phyloP scores from a whole-genome alignment of 208 protist species.

The Trypanosoma caninum region DNA sequence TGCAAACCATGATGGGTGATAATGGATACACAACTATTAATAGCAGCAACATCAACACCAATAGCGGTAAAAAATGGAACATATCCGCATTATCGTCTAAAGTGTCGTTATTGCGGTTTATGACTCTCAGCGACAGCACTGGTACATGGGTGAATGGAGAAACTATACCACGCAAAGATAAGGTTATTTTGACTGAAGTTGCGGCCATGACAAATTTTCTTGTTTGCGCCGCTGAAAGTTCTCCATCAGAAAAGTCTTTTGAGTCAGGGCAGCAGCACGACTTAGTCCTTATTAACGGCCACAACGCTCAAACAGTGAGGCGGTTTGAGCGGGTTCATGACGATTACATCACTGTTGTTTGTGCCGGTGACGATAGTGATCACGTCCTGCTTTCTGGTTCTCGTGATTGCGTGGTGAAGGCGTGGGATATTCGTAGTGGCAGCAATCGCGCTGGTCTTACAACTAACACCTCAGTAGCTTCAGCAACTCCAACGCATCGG shows the following conservation, averaged over 20 bases:
- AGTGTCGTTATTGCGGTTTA: conserved; percentile 37
- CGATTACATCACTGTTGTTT: conserved; percentile 73
- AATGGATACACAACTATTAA: conserved; percentile 4
- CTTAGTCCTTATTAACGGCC: conserved; percentile 37
- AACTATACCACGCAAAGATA: conserved; percentile 43
- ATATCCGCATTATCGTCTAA: not conserved
- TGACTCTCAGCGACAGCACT: conserved; percentile 54
- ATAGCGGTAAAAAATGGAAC: conserved; percentile 4
- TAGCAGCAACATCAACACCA: not conserved
- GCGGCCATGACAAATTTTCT: conserved; percentile 54
- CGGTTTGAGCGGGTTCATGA: conserved; percentile 49
- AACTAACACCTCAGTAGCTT: conserved; percentile 1
- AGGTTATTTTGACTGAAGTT: conserved; percentile 53
- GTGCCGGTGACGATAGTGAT: conserved; percentile 49
- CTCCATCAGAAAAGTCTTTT: conserved; percentile 1
- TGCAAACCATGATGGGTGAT: conserved; percentile 24
- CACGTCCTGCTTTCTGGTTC: conserved; percentile 62
- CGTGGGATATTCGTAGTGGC: conserved; percentile 66
- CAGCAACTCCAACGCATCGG: conserved; percentile 23
- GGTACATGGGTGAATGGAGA: conserved; percentile 59
- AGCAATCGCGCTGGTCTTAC: conserved; percentile 11
- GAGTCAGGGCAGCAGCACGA: conserved; percentile 35
- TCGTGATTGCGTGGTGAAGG: conserved; percentile 60
- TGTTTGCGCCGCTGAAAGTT: conserved; percentile 57
- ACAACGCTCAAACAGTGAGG: conserved; percentile 36